Evolutionary conservation across 345 rosid genomes (phyloP), one percentile per base, ranked within the genome.

Genomic region (Camelina neglecta): DNA sequence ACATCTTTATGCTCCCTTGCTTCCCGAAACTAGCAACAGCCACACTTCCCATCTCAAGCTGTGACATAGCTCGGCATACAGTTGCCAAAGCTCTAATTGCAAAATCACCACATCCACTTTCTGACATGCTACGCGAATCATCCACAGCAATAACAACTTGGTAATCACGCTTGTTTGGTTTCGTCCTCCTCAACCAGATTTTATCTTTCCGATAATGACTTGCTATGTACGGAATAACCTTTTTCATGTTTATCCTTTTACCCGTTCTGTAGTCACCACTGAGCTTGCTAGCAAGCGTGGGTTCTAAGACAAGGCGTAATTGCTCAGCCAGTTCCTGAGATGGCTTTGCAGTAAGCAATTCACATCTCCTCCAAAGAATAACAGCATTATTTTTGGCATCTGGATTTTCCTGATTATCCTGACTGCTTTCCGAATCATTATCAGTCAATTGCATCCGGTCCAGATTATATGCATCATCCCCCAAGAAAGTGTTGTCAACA

Each of bases 211-310:
- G 84, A 75, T 89, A 95, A 64, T 95, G 91, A 76, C 99, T 95
- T 20, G 98, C 99, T 57, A 95, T 92, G 84, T 92, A 95, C 2
- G 97, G 92, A 62, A 95, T 92, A 51, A 95, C 96, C 93, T 87
- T 95, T 81, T 90, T 92, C 98, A 95, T 95, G 87, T 95, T 95
- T 74, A 95, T 90, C 72, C 99, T 79, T 81, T 95, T 92, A 50
- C 99, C 99, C 42, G 97, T 92, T 84, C 87, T 90, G 67, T 92
- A 95, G 72, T 95, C 99, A 16, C 99, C 99, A 80, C 86, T 93
- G 56, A 95, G 98, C 76, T 92, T 95, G 84, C 97, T 92, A 11
- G 97, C 98, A 47, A 89, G 75, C 12, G 94, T 92, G 47, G 98
- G 97, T 83, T 89, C 98, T 92, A 95, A 65, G 72, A 95, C 88